These are phyloP conservation scores for Sphagnum fallax DNA, from an alignment of 228 moss, liverwort and hornwort genomes.

Conservation along the genomic window DNA sequence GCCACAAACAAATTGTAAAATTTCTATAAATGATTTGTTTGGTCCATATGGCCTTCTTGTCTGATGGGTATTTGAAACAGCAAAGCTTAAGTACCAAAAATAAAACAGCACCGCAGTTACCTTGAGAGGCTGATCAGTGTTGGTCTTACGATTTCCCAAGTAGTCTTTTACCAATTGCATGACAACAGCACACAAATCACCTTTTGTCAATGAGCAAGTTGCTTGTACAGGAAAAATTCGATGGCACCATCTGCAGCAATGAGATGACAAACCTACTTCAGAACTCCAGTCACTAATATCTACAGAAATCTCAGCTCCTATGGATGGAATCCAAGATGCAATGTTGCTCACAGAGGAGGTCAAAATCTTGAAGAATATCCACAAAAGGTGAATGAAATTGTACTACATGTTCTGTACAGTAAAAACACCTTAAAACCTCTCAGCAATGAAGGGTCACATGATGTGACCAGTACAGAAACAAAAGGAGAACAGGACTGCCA, in stretches of 20 bases:
- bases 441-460: no score
- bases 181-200: conserved; percentile 49
- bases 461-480: no score
- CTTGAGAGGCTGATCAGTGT: conserved; percentile 31
- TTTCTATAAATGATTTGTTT: not conserved
- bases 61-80: not conserved
- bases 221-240: conserved; percentile 88
- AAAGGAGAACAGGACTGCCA: no score
- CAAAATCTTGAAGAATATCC: no score
- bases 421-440: no score
- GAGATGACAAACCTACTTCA: not conserved
- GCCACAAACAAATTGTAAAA: not conserved
- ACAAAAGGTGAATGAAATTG: no score
- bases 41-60: not conserved
- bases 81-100: not conserved
- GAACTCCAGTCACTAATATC: not conserved
- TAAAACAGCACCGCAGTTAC: conserved; percentile 16
- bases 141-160: conserved; percentile 12
- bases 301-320: not conserved
- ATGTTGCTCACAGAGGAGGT: no score
- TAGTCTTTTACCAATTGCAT: conserved; percentile 51
- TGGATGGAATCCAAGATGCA: no score
- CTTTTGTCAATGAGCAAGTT: conserved; percentile 55
- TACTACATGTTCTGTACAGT: no score
- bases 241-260: conserved; percentile 77